Percentiles rank a stretch among this genome's conserved stretches.
Evolutionary conservation across 2,329 filamentous ascomycete species (phyloP).

Genomic region (Mycosphaerella arachidis): DNA sequence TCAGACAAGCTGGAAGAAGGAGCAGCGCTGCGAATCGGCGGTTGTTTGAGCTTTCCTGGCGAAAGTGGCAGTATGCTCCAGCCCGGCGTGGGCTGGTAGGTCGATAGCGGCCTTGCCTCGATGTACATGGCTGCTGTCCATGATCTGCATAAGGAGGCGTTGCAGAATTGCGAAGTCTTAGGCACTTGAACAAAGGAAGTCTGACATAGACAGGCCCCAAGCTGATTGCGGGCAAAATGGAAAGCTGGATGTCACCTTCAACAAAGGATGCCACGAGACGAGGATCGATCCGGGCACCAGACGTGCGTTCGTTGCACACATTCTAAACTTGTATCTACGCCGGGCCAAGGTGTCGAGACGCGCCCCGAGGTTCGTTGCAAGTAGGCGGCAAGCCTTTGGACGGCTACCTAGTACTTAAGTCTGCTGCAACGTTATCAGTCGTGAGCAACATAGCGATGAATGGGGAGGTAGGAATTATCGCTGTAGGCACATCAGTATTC

Average conservation of each 20-base stretch:
- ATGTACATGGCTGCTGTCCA: constrained; percentile 21
- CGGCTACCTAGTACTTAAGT: neutral
- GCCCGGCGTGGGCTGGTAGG: constrained; percentile 18
- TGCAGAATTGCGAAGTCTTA: neutral
- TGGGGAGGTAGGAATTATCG: neutral
- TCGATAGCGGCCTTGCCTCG: constrained; percentile 23
- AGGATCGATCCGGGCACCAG: neutral
- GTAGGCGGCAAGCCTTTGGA: neutral
- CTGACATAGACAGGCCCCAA: neutral
- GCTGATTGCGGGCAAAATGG: constrained; percentile 5
- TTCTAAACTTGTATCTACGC: neutral
- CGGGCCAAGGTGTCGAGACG: neutral
- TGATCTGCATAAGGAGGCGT: neutral
- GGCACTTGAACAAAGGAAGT: constrained; percentile 8
- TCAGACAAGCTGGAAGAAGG: constrained; percentile 10
- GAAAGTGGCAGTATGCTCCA: constrained; percentile 17
- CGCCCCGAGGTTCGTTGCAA: neutral
- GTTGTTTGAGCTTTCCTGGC: constrained; percentile 13
- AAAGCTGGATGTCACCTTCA: neutral
- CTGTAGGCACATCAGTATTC: neutral
- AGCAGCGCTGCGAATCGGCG: constrained; percentile 9
- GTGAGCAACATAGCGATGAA: neutral
- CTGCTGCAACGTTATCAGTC: neutral
- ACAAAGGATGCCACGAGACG: neutral
- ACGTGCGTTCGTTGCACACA: neutral